These are phyloP conservation scores for Zygnema cylindricum DNA, from an alignment of 139 green algal species.

Conservation along the genomic window DNA sequence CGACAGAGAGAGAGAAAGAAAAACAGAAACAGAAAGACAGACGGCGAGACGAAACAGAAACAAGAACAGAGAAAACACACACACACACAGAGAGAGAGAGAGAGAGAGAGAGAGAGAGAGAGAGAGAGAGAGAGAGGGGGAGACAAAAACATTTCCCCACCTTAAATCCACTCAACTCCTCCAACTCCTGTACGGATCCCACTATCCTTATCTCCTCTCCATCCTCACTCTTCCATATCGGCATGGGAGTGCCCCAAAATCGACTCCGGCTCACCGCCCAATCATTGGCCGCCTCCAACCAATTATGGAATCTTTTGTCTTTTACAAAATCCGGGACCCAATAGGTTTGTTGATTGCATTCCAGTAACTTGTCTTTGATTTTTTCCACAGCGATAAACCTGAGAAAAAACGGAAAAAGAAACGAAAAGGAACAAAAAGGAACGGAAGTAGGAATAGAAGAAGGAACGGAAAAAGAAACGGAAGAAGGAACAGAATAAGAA, in stretches of 20 bases:
- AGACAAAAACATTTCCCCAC: no score
- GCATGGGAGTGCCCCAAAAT: constrained; percentile 98
- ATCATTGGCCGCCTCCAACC: constrained; percentile 94
- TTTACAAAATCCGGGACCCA: constrained; percentile 94
- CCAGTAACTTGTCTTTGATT: constrained; percentile 87
- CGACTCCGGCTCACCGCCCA: constrained; percentile 85
- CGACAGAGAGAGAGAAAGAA: no score
- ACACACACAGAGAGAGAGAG: not conserved
- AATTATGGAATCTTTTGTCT: constrained; percentile 99
- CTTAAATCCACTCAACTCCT: constrained; percentile 83
- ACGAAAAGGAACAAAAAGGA: not conserved
- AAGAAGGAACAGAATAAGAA: no score
- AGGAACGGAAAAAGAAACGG: no score
- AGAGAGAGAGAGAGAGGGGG: not conserved
- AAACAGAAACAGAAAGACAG: no score
- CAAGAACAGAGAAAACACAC: no score
- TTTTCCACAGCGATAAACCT: constrained; percentile 88
- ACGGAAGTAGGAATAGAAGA: not conserved
- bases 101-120: not conserved
- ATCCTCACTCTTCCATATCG: constrained; percentile 82
- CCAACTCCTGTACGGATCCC: constrained; percentile 86
- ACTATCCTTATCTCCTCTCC: constrained; percentile 89
- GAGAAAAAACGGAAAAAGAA: not conserved
- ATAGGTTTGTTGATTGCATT: constrained; percentile 88
- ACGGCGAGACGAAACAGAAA: no score